These are phyloP conservation scores for Anisodus tanguticus DNA, from an alignment of 257 asterid genomes.

Conservation along the genomic window DNA sequence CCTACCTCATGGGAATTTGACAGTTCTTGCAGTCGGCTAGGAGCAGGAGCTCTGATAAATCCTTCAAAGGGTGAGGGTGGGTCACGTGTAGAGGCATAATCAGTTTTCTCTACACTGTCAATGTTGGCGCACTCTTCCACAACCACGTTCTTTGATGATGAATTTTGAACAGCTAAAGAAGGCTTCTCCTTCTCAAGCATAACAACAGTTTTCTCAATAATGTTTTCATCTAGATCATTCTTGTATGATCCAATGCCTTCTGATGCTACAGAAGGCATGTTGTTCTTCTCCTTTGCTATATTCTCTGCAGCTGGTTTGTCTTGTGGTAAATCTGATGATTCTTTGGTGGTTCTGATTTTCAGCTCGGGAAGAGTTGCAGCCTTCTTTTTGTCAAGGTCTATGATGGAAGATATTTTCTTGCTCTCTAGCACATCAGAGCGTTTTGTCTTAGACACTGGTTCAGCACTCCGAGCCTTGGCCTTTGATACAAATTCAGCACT, in stretches of 20 bases:
- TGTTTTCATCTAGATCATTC: conserved; percentile 57
- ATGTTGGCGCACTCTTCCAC: conserved; percentile 33
- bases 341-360: conserved; percentile 67
- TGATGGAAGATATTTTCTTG: conserved; percentile 76
- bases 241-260: conserved; percentile 44
- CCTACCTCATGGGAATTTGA: conserved; percentile 57
- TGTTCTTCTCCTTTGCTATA: conserved; percentile 29
- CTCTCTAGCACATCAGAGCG: conserved; percentile 64
- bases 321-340: conserved; percentile 42
- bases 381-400: conserved; percentile 75
- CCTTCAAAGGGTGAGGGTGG: conserved; percentile 45
- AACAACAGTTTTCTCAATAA: conserved; percentile 82
- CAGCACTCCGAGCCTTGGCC: conserved; percentile 43
- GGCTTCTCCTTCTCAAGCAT: conserved; percentile 79
- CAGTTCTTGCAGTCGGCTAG: conserved; percentile 42
- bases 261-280: conserved; percentile 41
- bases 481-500: conserved; percentile 57
- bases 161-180: conserved; percentile 43
- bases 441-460: conserved; percentile 56
- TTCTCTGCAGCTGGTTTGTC: conserved; percentile 42
- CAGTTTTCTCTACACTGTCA: conserved; percentile 43
- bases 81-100: conserved; percentile 47
- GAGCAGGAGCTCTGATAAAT: conserved; percentile 44
- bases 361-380: conserved; percentile 85
- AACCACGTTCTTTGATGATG: conserved; percentile 47